A percentile compares a stretch with the other conserved stretches of the same genome.
Evolutionary conservation across 257 asterid species (phyloP).

Genomic region (Nicotiana undulata): DNA sequence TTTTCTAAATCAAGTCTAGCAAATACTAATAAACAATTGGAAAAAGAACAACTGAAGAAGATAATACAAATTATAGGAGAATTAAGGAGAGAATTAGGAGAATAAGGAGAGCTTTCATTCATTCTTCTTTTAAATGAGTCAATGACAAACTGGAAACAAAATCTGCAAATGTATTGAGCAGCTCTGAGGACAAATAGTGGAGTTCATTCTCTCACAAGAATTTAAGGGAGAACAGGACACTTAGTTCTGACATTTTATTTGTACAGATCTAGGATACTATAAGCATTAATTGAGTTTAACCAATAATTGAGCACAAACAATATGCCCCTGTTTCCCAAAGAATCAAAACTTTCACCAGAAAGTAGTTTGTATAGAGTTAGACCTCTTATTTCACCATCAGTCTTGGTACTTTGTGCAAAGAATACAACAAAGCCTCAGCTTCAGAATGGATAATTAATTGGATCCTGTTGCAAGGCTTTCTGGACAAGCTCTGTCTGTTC

Average conservation of each 20-base stretch:
- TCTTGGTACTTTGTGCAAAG: conserved; percentile 1
- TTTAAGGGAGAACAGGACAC: neutral
- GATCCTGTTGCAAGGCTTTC: conserved; percentile 66
- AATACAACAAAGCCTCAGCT: neutral
- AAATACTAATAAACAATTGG: neutral
- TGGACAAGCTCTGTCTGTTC: conserved; percentile 66
- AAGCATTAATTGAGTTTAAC: too few relatives aligned
- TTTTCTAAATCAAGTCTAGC: neutral
- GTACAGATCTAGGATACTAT: neutral
- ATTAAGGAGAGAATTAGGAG: neutral
- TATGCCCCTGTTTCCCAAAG: neutral
- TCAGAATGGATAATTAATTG: conserved; percentile 23
- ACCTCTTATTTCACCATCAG: neutral
- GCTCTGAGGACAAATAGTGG: neutral
- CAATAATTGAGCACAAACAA: neutral
- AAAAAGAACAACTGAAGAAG: too few relatives aligned
- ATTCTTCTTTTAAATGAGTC: neutral
- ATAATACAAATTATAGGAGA: neutral
- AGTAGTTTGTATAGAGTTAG: neutral
- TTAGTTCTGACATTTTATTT: conserved; percentile 4
- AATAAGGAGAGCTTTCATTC: neutral
- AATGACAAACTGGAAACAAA: neutral
- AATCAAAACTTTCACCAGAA: neutral
- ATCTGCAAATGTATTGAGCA: neutral
- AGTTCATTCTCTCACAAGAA: neutral